Conservation (phyloP, 2,329 filamentous ascomycete species). For the Beauveria sp. region DNA sequence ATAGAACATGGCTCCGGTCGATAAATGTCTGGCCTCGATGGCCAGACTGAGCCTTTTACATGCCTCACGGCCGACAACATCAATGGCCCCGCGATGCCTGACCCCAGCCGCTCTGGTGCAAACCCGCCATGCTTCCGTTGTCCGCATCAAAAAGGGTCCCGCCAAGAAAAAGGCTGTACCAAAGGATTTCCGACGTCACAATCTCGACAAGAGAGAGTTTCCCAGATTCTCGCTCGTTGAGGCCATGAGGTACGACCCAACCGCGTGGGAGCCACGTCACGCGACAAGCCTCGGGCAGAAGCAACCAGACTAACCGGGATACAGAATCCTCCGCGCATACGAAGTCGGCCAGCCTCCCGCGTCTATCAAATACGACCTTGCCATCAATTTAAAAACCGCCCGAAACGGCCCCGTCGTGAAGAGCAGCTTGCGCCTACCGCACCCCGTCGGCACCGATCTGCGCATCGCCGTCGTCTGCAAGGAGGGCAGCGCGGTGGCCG, state of each 20-base stretch:
- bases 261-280: background rate
- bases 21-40: conserved; percentile 47
- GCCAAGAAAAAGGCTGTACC: conserved; percentile 51
- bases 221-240: conserved; percentile 75
- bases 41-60: conserved; percentile 40
- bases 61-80: conserved; percentile 32
- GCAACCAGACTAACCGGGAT: conserved; percentile 12
- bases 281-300: background rate
- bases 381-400: conserved; percentile 72
- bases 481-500: conserved; percentile 66
- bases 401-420: conserved; percentile 84
- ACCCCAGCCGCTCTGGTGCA: conserved; percentile 37
- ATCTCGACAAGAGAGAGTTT: conserved; percentile 54
- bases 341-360: conserved; percentile 78
- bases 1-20: conserved; percentile 40
- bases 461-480: conserved; percentile 86
- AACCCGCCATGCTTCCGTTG: conserved; percentile 32
- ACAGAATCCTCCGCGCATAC: conserved; percentile 79
- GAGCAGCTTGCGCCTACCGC: conserved; percentile 79
- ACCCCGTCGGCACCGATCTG: conserved; percentile 81
- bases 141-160: conserved; percentile 40
- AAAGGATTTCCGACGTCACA: conserved; percentile 60
- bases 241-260: conserved; percentile 69
- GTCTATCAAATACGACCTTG: conserved; percentile 78
- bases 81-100: conserved; percentile 41